Conservation (phyloP, 768 basidiomycete species). For the Rhodotorula graminis region DNA sequence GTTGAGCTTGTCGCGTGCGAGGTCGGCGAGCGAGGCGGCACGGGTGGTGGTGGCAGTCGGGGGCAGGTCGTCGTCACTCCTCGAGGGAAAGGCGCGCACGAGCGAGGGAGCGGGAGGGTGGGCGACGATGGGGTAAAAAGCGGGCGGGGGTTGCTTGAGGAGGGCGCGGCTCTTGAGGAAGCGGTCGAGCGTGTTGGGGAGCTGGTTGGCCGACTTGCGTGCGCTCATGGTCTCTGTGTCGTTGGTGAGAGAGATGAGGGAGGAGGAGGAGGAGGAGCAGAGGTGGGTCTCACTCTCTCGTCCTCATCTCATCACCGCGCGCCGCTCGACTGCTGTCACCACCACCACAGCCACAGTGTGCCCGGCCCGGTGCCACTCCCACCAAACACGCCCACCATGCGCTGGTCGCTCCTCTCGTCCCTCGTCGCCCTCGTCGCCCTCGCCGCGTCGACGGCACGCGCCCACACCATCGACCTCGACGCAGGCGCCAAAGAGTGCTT, state of each 20-base stretch:
- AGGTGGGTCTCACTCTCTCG: too few relatives aligned
- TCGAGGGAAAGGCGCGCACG: slow-evolving; percentile 26
- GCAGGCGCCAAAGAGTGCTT: slow-evolving; percentile 88
- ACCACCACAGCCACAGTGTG: too few relatives aligned
- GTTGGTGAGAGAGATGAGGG: too few relatives aligned
- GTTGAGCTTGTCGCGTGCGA: slow-evolving; percentile 19
- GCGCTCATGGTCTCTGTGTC: slow-evolving; percentile 16
- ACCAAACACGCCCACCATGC: background rate
- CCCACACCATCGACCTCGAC: slow-evolving; percentile 53
- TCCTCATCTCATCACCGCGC: too few relatives aligned
- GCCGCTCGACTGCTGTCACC: too few relatives aligned
- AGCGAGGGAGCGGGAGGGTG: slow-evolving; percentile 36
- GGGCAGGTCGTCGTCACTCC: slow-evolving; percentile 15
- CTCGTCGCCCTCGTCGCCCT: slow-evolving; percentile 3
- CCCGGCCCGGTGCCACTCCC: too few relatives aligned
- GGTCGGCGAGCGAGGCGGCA: background rate
- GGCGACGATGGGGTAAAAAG: slow-evolving; percentile 29
- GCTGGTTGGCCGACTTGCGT: slow-evolving; percentile 17
- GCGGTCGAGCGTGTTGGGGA: slow-evolving; percentile 16
- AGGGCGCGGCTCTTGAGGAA: slow-evolving; percentile 27
- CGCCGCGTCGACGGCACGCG: slow-evolving; percentile 14
- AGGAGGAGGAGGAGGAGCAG: too few relatives aligned
- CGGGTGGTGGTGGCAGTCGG: background rate
- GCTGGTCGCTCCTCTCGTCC: background rate
- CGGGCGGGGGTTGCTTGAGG: slow-evolving; percentile 30